Evolutionary conservation across 345 rosid genomes (phyloP), one percentile per base, ranked within the genome.

Genomic region (Gossypium australe): DNA sequence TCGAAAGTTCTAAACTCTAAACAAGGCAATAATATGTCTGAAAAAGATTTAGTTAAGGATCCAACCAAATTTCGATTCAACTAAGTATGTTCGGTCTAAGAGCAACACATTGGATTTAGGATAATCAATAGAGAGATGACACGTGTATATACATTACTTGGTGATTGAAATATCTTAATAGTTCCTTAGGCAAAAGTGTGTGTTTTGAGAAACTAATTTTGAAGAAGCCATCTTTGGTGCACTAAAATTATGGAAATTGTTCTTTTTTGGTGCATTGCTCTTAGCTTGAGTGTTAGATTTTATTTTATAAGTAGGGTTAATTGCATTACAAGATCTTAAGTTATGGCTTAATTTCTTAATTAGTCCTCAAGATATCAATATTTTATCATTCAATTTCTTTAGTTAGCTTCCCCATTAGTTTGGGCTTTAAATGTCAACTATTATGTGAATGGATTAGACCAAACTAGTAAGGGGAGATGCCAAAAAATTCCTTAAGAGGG

Each of bases 21-120:
- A 38, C 38, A 51, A 12, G 77, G 71, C 2, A 64, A 65, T 38
- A 41, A 44, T 9, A 48, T 20, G 34, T 52, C 8, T 5, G 41
- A 34, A 34, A 25, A 68, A 27, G 1, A 16, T n/a, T 10, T 49
- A 18, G 68, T 69, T 60, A 34, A 20, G 17, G 11, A 41, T 51
- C 20, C 62, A 76, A 70, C 48, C 71, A 45, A 45, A 20, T 58
- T 62, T 44, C 74, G 20, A 14, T 47, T 69, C 74, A 48, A 74
- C 73, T 70, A 38, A 70, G 62, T 27, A 17, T 70, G 73, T 70
- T 48, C 10, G n/a, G 16, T 55, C 62, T 27, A 9, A 29, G 27
- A 53, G 48, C 73, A 70, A 34, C 62, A 27, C 49, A 53, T 53
- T 4, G 16, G 11, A 5, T 69, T 70, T 70, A 44, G 27, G n/a